These are phyloP conservation scores for Kalaharituber pfeilii DNA, from an alignment of 2,329 filamentous ascomycete genomes.

Conservation along the genomic window DNA sequence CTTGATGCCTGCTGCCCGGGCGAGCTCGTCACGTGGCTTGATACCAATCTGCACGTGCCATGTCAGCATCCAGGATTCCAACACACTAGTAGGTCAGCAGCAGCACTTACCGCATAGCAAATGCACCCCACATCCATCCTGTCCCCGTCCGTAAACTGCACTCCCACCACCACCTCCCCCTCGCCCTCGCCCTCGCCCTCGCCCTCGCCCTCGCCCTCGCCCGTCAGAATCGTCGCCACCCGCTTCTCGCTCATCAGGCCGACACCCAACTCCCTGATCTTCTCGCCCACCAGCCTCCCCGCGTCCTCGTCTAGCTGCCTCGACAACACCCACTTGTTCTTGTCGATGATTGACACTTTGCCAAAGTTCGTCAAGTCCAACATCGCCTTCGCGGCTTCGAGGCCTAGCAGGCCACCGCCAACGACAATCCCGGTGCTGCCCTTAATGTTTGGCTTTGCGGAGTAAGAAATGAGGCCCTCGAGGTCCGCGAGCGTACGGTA, in stretches of 20 bases:
- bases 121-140: conserved; percentile 60
- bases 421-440: conserved; percentile 59
- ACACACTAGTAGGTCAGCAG: background rate
- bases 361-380: conserved; percentile 61
- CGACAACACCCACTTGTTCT: conserved; percentile 66
- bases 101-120: conserved; percentile 51
- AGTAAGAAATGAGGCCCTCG: conserved; percentile 56
- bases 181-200: conserved; percentile 24
- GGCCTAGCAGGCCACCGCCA: conserved; percentile 65
- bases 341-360: conserved; percentile 61
- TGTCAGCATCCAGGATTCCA: conserved; percentile 5
- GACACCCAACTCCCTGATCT: conserved; percentile 59
- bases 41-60: conserved; percentile 47
- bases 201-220: conserved; percentile 35
- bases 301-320: conserved; percentile 70
- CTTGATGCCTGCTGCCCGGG: conserved; percentile 48
- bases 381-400: conserved; percentile 86
- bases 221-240: conserved; percentile 53
- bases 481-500: conserved; percentile 76
- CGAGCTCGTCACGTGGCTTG: conserved; percentile 61
- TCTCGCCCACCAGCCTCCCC: conserved; percentile 62
- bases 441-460: conserved; percentile 38
- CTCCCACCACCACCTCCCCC: conserved; percentile 54
- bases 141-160: conserved; percentile 67
- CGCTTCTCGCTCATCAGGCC: conserved; percentile 64